Percentiles rank a stretch among this genome's conserved stretches.
phyloP scores from a whole-genome alignment of 2,329 filamentous ascomycete species.

The Rutstroemia sp. region DNA sequence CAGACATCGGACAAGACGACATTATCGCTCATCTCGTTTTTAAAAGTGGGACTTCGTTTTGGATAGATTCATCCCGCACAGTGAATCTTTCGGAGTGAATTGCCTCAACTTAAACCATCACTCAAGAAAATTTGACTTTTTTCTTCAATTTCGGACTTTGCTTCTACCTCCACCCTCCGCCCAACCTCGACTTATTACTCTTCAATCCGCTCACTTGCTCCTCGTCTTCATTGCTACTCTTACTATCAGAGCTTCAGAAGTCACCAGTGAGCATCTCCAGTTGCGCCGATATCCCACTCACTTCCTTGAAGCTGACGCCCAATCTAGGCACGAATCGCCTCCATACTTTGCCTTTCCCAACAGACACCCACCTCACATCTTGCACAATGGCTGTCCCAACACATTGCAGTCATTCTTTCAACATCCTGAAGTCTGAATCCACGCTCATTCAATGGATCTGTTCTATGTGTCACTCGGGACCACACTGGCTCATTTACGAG shows the following conservation, averaged over 20 bases:
- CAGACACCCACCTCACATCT: not conserved
- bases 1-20: not conserved
- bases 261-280: not conserved
- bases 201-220: not conserved
- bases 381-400: constrained; percentile 43
- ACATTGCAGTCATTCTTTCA: constrained; percentile 55
- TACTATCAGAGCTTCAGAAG: no score
- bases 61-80: not conserved
- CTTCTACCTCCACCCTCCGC: no score
- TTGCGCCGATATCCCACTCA: not conserved
- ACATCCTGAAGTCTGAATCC: constrained; percentile 59
- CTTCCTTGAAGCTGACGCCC: not conserved
- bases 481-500: constrained; percentile 62
- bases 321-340: not conserved
- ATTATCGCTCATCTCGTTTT: not conserved
- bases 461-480: constrained; percentile 55
- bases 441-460: constrained; percentile 60
- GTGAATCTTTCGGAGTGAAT: not conserved
- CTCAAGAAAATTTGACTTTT: no score
- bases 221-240: not conserved
- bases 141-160: no score
- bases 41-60: not conserved
- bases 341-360: not conserved
- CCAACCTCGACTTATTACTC: not conserved
- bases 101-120: no score